A percentile compares a stretch with the other conserved stretches of the same genome.
Evolutionary conservation across 129 eudicot species (phyloP).

Genomic region (Apium graveolens): DNA sequence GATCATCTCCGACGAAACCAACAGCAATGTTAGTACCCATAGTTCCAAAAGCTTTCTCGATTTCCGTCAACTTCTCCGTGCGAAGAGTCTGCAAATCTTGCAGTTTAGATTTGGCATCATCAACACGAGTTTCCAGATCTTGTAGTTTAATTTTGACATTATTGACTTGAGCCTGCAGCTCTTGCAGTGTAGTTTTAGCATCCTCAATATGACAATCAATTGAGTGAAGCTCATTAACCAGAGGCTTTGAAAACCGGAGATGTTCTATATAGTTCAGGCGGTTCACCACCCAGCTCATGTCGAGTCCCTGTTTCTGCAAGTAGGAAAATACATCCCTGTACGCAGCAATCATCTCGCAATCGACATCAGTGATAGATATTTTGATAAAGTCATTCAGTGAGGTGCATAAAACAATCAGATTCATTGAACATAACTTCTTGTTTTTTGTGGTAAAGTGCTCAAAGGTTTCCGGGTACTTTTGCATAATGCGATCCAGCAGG

Average conservation of each 20-base stretch:
- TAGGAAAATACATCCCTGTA: neutral
- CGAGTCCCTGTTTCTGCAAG: neutral
- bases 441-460: no score
- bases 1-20: neutral
- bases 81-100: neutral
- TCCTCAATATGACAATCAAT: neutral
- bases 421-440: no score
- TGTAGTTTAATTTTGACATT: neutral
- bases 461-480: no score
- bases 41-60: neutral
- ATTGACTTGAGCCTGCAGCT: neutral
- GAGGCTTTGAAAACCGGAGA: no score
- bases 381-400: no score
- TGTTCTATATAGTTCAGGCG: neutral
- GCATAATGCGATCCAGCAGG: no score
- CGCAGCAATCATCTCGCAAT: neutral
- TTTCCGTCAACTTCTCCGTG: neutral
- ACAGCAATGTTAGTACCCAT: neutral
- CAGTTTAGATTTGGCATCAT: neutral
- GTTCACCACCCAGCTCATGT: neutral
- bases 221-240: neutral
- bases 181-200: neutral
- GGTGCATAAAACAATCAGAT: no score
- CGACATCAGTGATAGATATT: no score
- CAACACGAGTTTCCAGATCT: neutral